phyloP scores from a whole-genome alignment of 2,329 filamentous ascomycete species.

The Aspergillus neoniger region DNA sequence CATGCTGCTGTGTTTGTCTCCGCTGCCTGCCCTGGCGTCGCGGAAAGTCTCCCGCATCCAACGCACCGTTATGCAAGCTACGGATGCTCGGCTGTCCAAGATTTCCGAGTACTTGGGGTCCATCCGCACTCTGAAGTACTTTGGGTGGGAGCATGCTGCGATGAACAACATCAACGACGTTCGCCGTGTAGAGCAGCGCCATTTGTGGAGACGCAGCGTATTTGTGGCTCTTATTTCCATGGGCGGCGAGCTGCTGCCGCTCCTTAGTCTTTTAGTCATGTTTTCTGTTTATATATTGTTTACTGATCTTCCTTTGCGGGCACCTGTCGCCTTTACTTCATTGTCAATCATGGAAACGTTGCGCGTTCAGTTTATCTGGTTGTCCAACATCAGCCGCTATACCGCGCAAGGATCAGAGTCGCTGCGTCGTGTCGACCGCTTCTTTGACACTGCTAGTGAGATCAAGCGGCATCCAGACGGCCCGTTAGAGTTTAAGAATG shows the following conservation, averaged over 20 bases:
- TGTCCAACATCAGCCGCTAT: constrained; percentile 48
- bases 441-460: constrained; percentile 55
- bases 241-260: constrained; percentile 56
- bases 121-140: constrained; percentile 62
- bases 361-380: constrained; percentile 55
- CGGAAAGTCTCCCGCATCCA: constrained; percentile 55
- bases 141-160: constrained; percentile 60
- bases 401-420: constrained; percentile 51
- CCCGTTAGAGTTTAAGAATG: constrained; percentile 50
- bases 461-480: constrained; percentile 53
- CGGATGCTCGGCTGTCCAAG: constrained; percentile 59
- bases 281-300: constrained; percentile 56
- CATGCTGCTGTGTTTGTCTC: constrained; percentile 52
- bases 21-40: constrained; percentile 55
- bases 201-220: constrained; percentile 57
- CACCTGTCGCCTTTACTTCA: constrained; percentile 61
- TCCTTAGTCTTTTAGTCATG: constrained; percentile 56
- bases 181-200: constrained; percentile 55
- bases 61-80: constrained; percentile 56
- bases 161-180: constrained; percentile 54
- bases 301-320: constrained; percentile 52
- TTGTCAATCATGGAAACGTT: constrained; percentile 57
- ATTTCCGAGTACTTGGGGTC: constrained; percentile 61
- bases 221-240: constrained; percentile 47
- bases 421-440: constrained; percentile 56